A percentile compares a stretch with the other conserved stretches of the same genome.
Conservation (phyloP, 805 yeast genomes). For the Candida orba region DNA sequence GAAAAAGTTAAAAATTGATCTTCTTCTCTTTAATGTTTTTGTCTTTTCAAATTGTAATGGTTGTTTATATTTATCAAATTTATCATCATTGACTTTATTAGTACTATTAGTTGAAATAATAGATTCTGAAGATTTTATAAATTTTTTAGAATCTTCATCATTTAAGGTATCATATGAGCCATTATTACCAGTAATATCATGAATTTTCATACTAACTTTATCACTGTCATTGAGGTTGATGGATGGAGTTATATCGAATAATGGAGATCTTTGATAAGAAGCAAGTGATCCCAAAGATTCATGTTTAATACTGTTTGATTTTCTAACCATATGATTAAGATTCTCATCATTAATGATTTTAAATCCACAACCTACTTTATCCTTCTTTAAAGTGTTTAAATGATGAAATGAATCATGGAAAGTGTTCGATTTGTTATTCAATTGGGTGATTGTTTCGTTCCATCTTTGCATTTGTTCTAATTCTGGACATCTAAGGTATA, state of each 20-base stretch:
- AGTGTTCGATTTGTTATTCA: constrained; percentile 5
- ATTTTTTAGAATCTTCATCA: too few species aligned
- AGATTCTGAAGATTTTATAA: too few species aligned
- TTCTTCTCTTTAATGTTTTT: constrained; percentile 15
- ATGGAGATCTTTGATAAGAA: neutral
- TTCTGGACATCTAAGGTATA: constrained; percentile 20
- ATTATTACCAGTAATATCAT: neutral
- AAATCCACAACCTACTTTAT: constrained; percentile 18
- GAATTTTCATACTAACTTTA: neutral
- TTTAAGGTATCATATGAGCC: too few species aligned
- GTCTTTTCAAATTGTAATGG: constrained; percentile 6
- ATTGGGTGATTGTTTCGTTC: constrained; percentile 10
- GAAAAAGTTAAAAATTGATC: constrained; percentile 20
- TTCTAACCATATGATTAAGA: constrained; percentile 9
- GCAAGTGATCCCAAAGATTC: constrained; percentile 9
- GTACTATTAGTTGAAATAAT: neutral
- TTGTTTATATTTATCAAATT: constrained; percentile 6
- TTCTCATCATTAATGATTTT: neutral
- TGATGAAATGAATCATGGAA: constrained; percentile 5
- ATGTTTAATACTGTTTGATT: constrained; percentile 14
- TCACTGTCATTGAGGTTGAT: neutral
- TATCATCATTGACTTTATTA: neutral
- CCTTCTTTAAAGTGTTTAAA: constrained; percentile 9
- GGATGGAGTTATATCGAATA: neutral
- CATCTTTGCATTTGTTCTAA: constrained; percentile 17